Evolutionary conservation across 2,329 filamentous ascomycete species (phyloP), one percentile per base, ranked within the genome.

Genomic region (Aspergillus japonicus): DNA sequence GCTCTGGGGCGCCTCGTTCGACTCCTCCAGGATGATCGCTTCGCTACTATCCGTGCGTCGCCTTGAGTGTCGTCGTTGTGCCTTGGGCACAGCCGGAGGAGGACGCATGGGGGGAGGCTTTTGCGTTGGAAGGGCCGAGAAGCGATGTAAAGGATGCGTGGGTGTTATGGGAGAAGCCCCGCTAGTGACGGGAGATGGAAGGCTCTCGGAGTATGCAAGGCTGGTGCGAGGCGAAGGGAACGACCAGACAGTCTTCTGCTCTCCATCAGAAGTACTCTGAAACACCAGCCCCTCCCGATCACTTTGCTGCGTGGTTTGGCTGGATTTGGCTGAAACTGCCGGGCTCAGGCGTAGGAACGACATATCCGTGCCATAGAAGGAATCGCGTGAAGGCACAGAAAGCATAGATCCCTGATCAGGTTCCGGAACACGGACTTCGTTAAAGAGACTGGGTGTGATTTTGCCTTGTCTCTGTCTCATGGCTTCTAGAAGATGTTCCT

Each of bases 1-100:
- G 54, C 87, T 85, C 80, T 86, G 85, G 48, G 77, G 80, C 62
- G 83, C 81, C 31, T 81, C 80, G 4, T 80, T 77, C 1, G 76
- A 74, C 23, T 77, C 70, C 54, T 76, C 77, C 49, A 79, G 69
- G 53, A 77, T 74, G 51, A 83, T 80, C 58, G 79, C 78, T 66
- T 80, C 78, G 58, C 76, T 78, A 63, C 77, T 79, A 61, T 77
- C 73, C 0, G 77, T 79, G 31, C 76, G 73, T 50, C 76, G 73
- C 42, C 75, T 69, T 16, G 77, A 74, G 62, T 79, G 76, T 47
- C 71, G 69, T 58, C 68, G 70, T 53, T 71, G 69, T 24, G 69
- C 68, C 31, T 71, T 66, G 0, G 75, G 71, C 31, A 75, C 66
- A 26, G 73, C 68, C 5, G 74, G 72, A 6, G 71, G 69, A 29